Evolutionary conservation across 2,329 filamentous ascomycete genomes (phyloP), one percentile per base, ranked within the genome.

Genomic region (Corynespora cassiicola): DNA sequence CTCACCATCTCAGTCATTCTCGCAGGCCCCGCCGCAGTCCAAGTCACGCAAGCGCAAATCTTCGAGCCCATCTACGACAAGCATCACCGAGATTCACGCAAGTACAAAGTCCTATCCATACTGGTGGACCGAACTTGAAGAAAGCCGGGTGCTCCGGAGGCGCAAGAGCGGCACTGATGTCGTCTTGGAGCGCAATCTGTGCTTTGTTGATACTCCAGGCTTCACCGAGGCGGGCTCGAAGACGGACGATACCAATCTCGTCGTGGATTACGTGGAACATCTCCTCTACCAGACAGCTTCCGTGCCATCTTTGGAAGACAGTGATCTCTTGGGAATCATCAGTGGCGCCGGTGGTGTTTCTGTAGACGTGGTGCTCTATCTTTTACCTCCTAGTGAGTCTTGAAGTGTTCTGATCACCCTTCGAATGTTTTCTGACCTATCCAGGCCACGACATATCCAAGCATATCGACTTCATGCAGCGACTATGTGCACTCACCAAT

Each of bases 141-240:
- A 86, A 45, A 82, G 79, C 40, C 75, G 75, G 17, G 71, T 76
- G 32, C 69, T 80, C 46, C 75, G 80, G 30, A 78, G 84, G 58
- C 79, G 73, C 19, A 70, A 86, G 56, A 92, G 87, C 58, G 73
- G 82, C 34, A 84, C 84, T 6, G 90, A 94, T 48, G 80, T 83
- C 15, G 80, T 96, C 24, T 73, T 97, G 29, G 92, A 97, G 62
- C 82, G 92, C 19, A 99, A 99, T 61, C 71, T 99, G 5, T 96
- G 90, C 66, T 96, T 99, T 62, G 84, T 96, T 41, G 92, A 97
- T 70, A 92, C 88, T 2, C 82, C 86, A 8, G 84, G 85, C 9
- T 83, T 81, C 65, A 72, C 46, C 4, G 48, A 71, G 64, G 49
- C 76, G 75, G 29, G 75, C 72, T 43, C 44, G 15, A 45, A 39